A percentile compares a stretch with the other conserved stretches of the same genome.
Conservation (phyloP, 768 basidiomycete genomes). For the Trametes punicea region DNA sequence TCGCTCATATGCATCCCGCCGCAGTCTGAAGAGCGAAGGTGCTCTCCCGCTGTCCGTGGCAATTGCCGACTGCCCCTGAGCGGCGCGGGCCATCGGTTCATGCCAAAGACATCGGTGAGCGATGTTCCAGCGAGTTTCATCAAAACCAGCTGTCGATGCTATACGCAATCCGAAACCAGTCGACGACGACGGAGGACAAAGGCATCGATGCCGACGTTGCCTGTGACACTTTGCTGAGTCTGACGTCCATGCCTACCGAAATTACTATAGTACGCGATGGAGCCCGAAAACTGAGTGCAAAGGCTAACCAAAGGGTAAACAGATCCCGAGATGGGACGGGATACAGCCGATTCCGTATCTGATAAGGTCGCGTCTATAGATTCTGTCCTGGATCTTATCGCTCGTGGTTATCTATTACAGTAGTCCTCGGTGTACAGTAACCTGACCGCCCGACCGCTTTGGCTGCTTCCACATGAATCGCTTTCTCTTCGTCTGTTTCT, state of each 20-base stretch:
- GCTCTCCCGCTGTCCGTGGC: neutral
- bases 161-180: no score
- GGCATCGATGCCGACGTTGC: neutral
- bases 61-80: neutral
- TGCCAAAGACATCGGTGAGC: neutral
- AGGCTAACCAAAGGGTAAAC: no score
- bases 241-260: no score
- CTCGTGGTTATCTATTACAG: neutral
- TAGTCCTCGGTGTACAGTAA: no score
- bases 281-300: neutral
- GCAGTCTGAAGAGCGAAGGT: neutral
- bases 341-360: no score
- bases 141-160: neutral
- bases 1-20: neutral
- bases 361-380: neutral
- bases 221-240: no score
- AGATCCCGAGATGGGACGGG: no score
- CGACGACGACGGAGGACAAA: no score
- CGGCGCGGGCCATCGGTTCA: slow-evolving; percentile 5
- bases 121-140: neutral
- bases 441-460: no score
- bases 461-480: no score
- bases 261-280: no score
- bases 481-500: no score
- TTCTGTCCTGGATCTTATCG: neutral